A percentile compares a stretch with the other conserved stretches of the same genome.
Evolutionary conservation across 306 rosid species (phyloP).

Genomic region (Dryas alaskensis): DNA sequence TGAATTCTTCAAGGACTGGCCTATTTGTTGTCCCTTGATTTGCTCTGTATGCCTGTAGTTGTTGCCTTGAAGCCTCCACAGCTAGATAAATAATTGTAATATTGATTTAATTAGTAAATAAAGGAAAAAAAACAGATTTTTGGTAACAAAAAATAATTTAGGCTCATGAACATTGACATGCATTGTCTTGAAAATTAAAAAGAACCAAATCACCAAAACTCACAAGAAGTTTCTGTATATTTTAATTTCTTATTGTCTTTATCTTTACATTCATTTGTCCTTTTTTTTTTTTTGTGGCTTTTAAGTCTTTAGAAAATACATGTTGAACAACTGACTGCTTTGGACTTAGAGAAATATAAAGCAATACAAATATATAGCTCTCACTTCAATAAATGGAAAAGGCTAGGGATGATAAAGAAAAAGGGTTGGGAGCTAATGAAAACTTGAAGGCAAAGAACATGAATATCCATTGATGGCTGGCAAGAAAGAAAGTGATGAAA

Average conservation of each 20-base stretch:
- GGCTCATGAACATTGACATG: too few relatives aligned
- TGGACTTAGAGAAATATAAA: neutral
- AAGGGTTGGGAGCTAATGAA: conserved; percentile 20
- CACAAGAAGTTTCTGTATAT: too few relatives aligned
- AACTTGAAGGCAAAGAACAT: neutral
- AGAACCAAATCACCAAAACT: neutral
- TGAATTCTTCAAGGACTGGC: conserved; percentile 90
- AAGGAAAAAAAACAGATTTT: too few relatives aligned
- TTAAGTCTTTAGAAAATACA: conserved; percentile 20
- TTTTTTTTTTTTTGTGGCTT: neutral
- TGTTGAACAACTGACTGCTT: conserved; percentile 16
- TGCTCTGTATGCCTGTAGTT: conserved; percentile 56
- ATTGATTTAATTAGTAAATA: too few relatives aligned
- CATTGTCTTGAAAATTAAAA: neutral
- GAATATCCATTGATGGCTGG: conserved; percentile 3
- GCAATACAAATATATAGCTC: conserved; percentile 1
- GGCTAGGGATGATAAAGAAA: conserved; percentile 24
- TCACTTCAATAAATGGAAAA: conserved; percentile 30
- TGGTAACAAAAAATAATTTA: too few relatives aligned
- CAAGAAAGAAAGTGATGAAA: too few relatives aligned
- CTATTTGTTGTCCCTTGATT: conserved; percentile 52
- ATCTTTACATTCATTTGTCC: neutral
- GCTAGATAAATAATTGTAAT: conserved; percentile 33
- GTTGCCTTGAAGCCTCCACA: conserved; percentile 83
- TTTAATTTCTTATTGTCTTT: neutral